phyloP scores from a whole-genome alignment of 306 rosid species.

The Cucurbita maxima region DNA sequence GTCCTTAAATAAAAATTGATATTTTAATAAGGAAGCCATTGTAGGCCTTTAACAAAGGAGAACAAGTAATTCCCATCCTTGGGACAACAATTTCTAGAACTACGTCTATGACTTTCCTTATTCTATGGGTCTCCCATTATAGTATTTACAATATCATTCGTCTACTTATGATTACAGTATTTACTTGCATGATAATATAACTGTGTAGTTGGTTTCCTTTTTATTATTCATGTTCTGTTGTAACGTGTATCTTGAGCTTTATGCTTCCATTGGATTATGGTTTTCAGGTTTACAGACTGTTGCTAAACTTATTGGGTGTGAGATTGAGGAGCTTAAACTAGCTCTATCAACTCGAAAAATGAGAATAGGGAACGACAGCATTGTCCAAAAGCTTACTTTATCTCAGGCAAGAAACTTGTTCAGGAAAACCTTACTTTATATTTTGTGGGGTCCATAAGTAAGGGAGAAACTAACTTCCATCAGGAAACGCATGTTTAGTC shows the following conservation, averaged over 20 bases:
- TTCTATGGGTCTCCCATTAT: neutral
- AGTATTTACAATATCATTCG: neutral
- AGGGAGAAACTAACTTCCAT: neutral
- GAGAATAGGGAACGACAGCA: constrained; percentile 81
- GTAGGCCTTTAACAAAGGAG: neutral
- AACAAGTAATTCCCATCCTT: neutral
- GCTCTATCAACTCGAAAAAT: constrained; percentile 83
- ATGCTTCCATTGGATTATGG: neutral
- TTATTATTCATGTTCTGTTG: neutral
- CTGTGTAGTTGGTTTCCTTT: neutral
- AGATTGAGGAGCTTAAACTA: constrained; percentile 58
- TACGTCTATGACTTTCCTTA: neutral
- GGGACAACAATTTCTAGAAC: neutral
- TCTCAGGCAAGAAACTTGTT: constrained; percentile 60
- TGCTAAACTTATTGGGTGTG: constrained; percentile 68
- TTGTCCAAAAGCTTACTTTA: constrained; percentile 70
- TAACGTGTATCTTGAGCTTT: neutral
- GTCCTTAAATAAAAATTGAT: neutral
- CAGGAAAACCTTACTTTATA: neutral
- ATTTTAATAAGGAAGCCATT: neutral
- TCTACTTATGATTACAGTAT: neutral
- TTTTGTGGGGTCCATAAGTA: neutral
- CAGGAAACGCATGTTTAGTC: neutral
- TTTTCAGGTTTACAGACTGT: constrained; percentile 50
- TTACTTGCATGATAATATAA: neutral